Evolutionary conservation across 2,329 filamentous ascomycete genomes (phyloP).

Genomic region (Microdochium bolleyi): DNA sequence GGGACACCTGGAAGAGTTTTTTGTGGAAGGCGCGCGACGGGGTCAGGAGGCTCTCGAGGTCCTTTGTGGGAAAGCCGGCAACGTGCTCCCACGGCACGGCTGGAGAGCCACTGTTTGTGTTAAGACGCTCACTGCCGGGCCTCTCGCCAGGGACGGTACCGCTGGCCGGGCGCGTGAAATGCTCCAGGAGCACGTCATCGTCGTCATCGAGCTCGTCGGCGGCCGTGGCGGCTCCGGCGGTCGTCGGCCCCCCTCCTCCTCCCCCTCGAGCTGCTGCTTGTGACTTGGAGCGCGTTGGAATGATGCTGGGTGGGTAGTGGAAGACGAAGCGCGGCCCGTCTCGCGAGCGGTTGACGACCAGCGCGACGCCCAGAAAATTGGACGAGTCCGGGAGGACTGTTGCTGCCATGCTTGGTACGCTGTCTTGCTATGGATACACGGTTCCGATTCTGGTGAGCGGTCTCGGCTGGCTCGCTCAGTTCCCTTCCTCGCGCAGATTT

Average conservation of each 20-base stretch:
- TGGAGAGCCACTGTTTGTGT: conserved; percentile 45
- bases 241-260: conserved; percentile 25
- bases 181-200: conserved; percentile 38
- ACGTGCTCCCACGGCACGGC: conserved; percentile 65
- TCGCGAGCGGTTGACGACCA: conserved; percentile 66
- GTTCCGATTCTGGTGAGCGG: too few relatives aligned
- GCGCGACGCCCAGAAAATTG: conserved; percentile 61
- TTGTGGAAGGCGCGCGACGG: conserved; percentile 73
- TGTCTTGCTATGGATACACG: too few relatives aligned
- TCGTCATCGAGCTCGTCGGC: conserved; percentile 22
- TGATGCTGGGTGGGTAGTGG: conserved; percentile 67
- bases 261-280: too few relatives aligned
- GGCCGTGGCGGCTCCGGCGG: conserved; percentile 20
- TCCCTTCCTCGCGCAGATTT: too few relatives aligned
- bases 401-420: conserved; percentile 30
- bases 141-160: conserved; percentile 11
- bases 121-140: conserved; percentile 11
- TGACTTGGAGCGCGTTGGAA: conserved; percentile 11
- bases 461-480: too few relatives aligned
- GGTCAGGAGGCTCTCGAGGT: conserved; percentile 72
- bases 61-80: conserved; percentile 65
- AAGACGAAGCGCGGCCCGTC: conserved; percentile 79
- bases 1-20: conserved; percentile 69
- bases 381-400: conserved; percentile 40
- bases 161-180: conserved; percentile 29